Base-by-base conservation (phyloP, 2,329 filamentous ascomycete species). In the Penicillium rolfsii region DNA sequence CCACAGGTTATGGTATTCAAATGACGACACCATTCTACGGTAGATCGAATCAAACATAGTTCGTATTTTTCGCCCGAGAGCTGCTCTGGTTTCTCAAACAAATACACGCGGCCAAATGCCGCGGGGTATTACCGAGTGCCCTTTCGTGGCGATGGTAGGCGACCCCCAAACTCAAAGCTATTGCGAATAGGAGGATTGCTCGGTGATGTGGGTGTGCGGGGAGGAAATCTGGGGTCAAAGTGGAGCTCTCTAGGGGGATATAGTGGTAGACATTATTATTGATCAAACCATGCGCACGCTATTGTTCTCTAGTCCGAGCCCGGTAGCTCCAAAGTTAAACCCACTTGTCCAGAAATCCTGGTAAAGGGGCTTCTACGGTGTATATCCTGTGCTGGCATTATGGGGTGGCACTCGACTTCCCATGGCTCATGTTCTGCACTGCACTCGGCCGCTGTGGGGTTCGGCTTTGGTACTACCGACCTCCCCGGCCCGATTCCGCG, bases 211-310 rank as follows among this genome's bases (percentile, higher is more conserved):
- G 48, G 50, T 33, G 26, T 46, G 50, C 53, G 56, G 55, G 50
- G 52, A 24, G 14, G 35, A 66, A 48, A 66, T 61, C 61, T 36
- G 65, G 63, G 62, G 64, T 48, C 28, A 26, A 59, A 48, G 54
- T 53, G 54, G 52, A 53, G 58, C 26, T 36, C 16, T 26, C 55
- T 30, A 16, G 63, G 49, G 52, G 40, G 12, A 45, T 12, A 38
- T 5, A 30, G 5, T 5, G 28, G 57, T 40, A 9, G 30, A 9
- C 48, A 35, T 50, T 11, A 35, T 35, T 50, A 50, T 50, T 50
- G 48, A 50, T 28, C 46, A 50, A 19, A 19, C 26, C 45, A 49
- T 49, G 12, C n/a, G 8, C 30, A 35, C n/a, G 30, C 30, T 50
- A 35, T 50, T 22, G 46, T 12, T 8, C 46, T 50, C 46, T 19